A percentile compares a stretch with the other conserved stretches of the same genome.
Conservation (phyloP, 1,284 basidiomycete species). For the Pisolithus thermaeus region DNA sequence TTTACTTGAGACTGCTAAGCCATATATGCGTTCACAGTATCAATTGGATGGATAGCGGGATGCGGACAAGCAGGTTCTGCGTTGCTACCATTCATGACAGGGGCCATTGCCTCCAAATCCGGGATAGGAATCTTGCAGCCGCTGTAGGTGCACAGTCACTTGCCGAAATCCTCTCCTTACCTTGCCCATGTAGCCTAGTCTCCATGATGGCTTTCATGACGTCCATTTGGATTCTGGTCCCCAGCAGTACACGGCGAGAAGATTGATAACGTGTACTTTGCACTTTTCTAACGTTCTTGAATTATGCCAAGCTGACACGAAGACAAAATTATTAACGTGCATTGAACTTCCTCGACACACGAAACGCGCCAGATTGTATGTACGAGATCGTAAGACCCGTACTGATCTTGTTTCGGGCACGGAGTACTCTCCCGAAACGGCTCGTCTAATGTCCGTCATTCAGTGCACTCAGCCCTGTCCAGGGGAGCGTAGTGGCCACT, state of each 20-base stretch:
- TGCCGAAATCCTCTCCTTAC: background rate
- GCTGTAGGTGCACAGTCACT: slow-evolving; percentile 34
- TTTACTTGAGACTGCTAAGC: background rate
- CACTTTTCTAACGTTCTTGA: too few relatives aligned
- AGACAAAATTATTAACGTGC: too few relatives aligned
- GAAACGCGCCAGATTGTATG: too few relatives aligned
- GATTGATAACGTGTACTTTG: too few relatives aligned
- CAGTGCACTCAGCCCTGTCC: too few relatives aligned
- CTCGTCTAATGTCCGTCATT: too few relatives aligned
- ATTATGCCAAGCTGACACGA: too few relatives aligned
- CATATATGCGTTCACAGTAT: slow-evolving; percentile 11
- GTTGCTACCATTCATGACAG: slow-evolving; percentile 50
- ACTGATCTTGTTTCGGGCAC: too few relatives aligned
- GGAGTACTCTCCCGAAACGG: too few relatives aligned
- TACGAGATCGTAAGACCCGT: too few relatives aligned
- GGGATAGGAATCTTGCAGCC: slow-evolving; percentile 53
- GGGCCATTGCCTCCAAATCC: slow-evolving; percentile 42
- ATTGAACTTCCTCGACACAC: too few relatives aligned
- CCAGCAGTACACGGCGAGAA: slow-evolving; percentile 20
- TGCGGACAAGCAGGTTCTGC: slow-evolving; percentile 51
- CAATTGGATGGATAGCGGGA: slow-evolving; percentile 52
- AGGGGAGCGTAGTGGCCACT: too few relatives aligned
- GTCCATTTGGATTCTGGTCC: slow-evolving; percentile 39
- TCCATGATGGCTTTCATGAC: slow-evolving; percentile 40
- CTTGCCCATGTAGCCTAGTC: background rate